A percentile compares a stretch with the other conserved stretches of the same genome.
Evolutionary conservation across 331 rosid species (phyloP).

Genomic region (Pyracantha coccinea): DNA sequence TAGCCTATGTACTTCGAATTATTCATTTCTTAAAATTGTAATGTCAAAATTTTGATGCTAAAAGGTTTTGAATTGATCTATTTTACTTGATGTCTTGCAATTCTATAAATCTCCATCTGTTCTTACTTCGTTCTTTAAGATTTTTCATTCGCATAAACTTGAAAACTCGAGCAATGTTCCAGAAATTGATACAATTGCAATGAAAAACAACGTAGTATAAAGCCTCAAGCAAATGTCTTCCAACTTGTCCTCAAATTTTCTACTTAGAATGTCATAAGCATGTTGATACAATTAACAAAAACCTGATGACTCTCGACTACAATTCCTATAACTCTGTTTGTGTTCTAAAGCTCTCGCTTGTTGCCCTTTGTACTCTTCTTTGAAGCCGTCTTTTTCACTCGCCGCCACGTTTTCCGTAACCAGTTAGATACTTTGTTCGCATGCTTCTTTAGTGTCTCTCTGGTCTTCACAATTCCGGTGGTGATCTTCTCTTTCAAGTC

Average conservation of each 20-base stretch:
- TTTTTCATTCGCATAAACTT: not conserved
- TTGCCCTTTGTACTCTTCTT: slow-evolving; percentile 38
- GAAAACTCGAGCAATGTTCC: not conserved
- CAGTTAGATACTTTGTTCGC: slow-evolving; percentile 52
- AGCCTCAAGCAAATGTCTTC: not conserved
- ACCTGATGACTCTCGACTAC: not conserved
- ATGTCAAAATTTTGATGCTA: slow-evolving; percentile 9
- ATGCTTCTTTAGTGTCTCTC: slow-evolving; percentile 52
- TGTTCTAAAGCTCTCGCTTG: slow-evolving; percentile 62
- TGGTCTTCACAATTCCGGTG: slow-evolving; percentile 38
- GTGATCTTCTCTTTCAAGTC: slow-evolving; percentile 58
- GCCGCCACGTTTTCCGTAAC: slow-evolving; percentile 54
- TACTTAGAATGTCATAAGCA: not conserved
- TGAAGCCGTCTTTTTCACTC: slow-evolving; percentile 33
- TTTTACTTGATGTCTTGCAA: not conserved
- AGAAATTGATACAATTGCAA: not conserved
- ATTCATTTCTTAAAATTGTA: not conserved
- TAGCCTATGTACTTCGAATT: slow-evolving; percentile 1
- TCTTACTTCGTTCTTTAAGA: not conserved
- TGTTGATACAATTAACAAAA: not conserved
- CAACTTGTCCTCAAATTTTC: not conserved
- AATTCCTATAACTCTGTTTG: slow-evolving; percentile 6
- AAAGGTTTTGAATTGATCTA: slow-evolving; percentile 4
- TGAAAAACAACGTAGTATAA: not conserved
- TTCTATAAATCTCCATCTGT: not conserved